Evolutionary conservation across 495 filamentous ascomycete genomes (phyloP).

Genomic region (Saxophila tyrrhenica): DNA sequence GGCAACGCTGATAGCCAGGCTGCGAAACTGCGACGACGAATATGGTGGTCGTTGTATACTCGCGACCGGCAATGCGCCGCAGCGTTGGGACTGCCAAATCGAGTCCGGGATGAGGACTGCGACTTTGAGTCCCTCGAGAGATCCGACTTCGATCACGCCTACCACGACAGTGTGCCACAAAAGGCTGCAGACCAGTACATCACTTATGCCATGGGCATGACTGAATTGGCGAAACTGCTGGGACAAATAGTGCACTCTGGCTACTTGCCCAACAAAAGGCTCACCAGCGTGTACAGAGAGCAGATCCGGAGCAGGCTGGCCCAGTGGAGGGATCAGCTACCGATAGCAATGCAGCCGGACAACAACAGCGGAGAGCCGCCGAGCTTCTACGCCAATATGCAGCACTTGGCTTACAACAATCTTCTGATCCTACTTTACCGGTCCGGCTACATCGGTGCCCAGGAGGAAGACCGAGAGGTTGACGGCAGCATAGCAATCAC

Average conservation of each 20-base stretch:
- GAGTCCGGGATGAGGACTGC: slow-evolving; percentile 1
- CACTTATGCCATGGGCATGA: background rate
- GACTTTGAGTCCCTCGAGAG: slow-evolving; percentile 2
- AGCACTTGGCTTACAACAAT: background rate
- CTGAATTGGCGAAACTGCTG: background rate
- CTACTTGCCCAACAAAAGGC: background rate
- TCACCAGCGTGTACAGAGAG: background rate
- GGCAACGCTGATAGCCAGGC: background rate
- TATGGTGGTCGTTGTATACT: slow-evolving; percentile 5
- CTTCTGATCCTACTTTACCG: background rate
- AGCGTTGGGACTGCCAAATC: background rate
- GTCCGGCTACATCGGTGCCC: background rate
- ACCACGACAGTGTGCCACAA: background rate
- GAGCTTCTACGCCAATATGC: background rate
- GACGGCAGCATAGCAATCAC: background rate
- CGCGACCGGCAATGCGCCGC: slow-evolving; percentile 1
- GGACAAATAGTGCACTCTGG: background rate
- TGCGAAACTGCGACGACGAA: background rate
- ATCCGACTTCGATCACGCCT: slow-evolving; percentile 1
- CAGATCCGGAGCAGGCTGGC: background rate
- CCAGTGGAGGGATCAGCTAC: background rate
- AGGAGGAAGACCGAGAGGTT: background rate
- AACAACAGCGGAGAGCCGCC: background rate
- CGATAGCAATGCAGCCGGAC: background rate
- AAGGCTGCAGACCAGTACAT: background rate